These are phyloP conservation scores for Vaccinium vitisidaea DNA, from an alignment of 148 eudicot genomes.

Conservation along the genomic window DNA sequence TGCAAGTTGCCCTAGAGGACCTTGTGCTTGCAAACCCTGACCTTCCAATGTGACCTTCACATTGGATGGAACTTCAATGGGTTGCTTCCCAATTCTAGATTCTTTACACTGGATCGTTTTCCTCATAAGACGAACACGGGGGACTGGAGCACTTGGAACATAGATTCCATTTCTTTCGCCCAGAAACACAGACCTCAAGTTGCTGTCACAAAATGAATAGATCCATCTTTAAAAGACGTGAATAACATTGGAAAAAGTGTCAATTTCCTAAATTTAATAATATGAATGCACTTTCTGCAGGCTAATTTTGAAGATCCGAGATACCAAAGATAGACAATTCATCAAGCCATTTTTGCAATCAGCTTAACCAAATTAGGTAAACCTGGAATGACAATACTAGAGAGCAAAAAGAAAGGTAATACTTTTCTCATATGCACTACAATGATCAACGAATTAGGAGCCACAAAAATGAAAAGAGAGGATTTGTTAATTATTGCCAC, in stretches of 20 bases:
- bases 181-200: constrained; percentile 49
- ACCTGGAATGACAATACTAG: not conserved
- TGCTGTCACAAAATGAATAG: constrained; percentile 32
- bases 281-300: not conserved
- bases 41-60: constrained; percentile 70
- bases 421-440: not conserved
- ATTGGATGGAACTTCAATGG: constrained; percentile 76
- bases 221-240: not conserved
- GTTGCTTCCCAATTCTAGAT: constrained; percentile 92
- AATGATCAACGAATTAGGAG: not conserved
- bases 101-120: constrained; percentile 75
- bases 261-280: not conserved
- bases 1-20: constrained; percentile 89
- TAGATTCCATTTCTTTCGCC: constrained; percentile 48
- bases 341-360: not conserved
- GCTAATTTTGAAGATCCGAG: not conserved
- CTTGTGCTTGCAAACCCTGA: constrained; percentile 73
- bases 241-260: not conserved
- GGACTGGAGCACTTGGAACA: constrained; percentile 34
- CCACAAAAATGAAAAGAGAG: not conserved
- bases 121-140: constrained; percentile 40
- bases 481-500: not conserved
- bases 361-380: not conserved
- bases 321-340: not conserved
- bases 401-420: not conserved